Conservation (phyloP, 2,329 filamentous ascomycete genomes). For the Graphium sp. region DNA sequence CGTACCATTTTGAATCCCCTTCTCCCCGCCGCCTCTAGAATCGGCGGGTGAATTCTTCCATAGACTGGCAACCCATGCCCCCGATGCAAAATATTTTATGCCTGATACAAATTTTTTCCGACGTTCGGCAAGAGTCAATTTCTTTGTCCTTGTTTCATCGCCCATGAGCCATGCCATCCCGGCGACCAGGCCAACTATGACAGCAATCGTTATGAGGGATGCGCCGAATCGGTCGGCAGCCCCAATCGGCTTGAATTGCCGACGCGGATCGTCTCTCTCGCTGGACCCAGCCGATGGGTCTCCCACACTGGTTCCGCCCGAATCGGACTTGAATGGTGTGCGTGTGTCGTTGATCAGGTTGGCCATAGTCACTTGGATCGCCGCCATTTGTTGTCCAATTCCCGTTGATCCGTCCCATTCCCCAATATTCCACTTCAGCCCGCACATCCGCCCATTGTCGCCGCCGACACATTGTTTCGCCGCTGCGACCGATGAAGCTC, state of each 20-base stretch:
- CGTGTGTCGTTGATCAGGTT: slow-evolving; percentile 32
- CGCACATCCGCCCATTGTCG: slow-evolving; percentile 38
- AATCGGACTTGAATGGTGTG: slow-evolving; percentile 26
- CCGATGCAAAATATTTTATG: no score
- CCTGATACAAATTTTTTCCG: no score
- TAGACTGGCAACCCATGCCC: no score
- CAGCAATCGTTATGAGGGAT: slow-evolving; percentile 41
- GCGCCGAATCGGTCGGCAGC: slow-evolving; percentile 52
- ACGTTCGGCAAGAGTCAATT: no score
- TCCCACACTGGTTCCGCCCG: slow-evolving; percentile 39
- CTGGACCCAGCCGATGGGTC: slow-evolving; percentile 26
- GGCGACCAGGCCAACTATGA: slow-evolving; percentile 35
- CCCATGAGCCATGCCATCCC: slow-evolving; percentile 30
- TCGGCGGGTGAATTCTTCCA: no score
- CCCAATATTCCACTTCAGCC: slow-evolving; percentile 38
- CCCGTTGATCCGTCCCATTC: slow-evolving; percentile 42
- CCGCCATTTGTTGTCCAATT: slow-evolving; percentile 56
- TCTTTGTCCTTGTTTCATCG: slow-evolving; percentile 25
- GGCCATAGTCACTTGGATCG: slow-evolving; percentile 45
- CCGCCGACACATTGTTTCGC: slow-evolving; percentile 41
- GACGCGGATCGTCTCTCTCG: slow-evolving; percentile 26
- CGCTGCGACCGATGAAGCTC: slow-evolving; percentile 38
- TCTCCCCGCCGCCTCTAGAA: no score
- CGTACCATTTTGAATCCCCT: no score
- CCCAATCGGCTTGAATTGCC: slow-evolving; percentile 19